Base-by-base conservation (phyloP, 1,284 basidiomycete species). In the Ganoderma resinaceum region DNA sequence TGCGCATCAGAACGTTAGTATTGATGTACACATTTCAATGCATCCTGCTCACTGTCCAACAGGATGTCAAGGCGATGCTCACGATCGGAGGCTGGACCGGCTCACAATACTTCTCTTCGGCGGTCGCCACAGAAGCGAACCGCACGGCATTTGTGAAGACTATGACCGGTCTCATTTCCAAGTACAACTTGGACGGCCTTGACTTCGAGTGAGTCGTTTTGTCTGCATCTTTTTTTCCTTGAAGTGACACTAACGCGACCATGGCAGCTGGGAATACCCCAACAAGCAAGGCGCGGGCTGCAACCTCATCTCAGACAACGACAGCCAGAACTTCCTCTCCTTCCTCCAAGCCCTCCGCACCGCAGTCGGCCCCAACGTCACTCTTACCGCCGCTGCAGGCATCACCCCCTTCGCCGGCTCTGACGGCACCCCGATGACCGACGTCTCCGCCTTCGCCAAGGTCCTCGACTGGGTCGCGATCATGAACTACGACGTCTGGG, bases 41-140 rank as follows among this genome's bases (percentile, higher is more conserved):
- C 6, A 14, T 16, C 52, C 11, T 63, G 1, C 60, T 63, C n/a
- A 65, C 65, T 60, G 46, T 60, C 42, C 16, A 46, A 62, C 74
- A 87, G 82, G 83, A 85, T 68, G 93, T 95, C 53, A 85, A 87
- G 70, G 93, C 96, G 20, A 81, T 91, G 66, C 81, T 97, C 53
- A 93, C 94, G 53, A 86, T 98, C 58, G 96, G 96, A 65, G 96
- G 96, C 49, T 97, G 95, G 95, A 89, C 89, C 5, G 95, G 94
- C 26, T 92, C 91, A 3, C 78, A 79, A 60, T 93, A 83, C 83
- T 98, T 94, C 82, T 97, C 95, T 0, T 81, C 87, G 2, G 88
- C 91, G 26, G 89, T 95, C 43, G 87, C 85, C 29, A 89, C 87
- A 18, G 75, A 85, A 0, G 72, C 80, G 31, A 91, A 89, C 76